Percentiles rank a stretch among this genome's conserved stretches.
phyloP scores from a whole-genome alignment of 2,329 filamentous ascomycete species.

The Cadophora gregata region DNA sequence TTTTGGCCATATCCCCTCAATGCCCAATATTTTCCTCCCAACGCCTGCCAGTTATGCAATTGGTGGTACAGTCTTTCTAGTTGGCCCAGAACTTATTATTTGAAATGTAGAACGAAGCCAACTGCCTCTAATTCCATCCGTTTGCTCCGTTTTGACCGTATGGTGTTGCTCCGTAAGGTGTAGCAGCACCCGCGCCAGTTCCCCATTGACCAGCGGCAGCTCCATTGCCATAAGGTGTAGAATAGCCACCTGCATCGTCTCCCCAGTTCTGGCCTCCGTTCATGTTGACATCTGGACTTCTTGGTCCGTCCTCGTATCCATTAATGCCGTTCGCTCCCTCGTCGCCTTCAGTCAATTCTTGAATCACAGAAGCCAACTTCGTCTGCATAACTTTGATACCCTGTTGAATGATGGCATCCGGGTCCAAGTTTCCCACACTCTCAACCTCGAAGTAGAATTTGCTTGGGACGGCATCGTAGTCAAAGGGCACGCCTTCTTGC shows the following conservation, averaged over 20 bases:
- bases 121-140: slow-evolving; percentile 38
- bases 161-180: slow-evolving; percentile 65
- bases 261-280: slow-evolving; percentile 59
- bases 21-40: slow-evolving; percentile 24
- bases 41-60: slow-evolving; percentile 34
- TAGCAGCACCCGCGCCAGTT: slow-evolving; percentile 53
- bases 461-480: slow-evolving; percentile 84
- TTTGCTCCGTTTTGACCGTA: slow-evolving; percentile 55
- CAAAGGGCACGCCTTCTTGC: slow-evolving; percentile 83
- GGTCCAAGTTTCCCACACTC: slow-evolving; percentile 83
- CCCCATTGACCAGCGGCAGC: slow-evolving; percentile 71
- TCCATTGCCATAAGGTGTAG: slow-evolving; percentile 68
- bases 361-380: slow-evolving; percentile 84
- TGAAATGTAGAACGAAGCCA: neutral
- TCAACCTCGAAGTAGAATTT: slow-evolving; percentile 96
- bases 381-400: slow-evolving; percentile 88
- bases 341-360: slow-evolving; percentile 63
- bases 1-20: slow-evolving; percentile 18
- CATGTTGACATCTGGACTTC: slow-evolving; percentile 65
- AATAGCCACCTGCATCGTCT: slow-evolving; percentile 63
- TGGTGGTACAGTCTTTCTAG: slow-evolving; percentile 30
- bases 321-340: slow-evolving; percentile 58
- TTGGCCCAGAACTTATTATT: slow-evolving; percentile 5
- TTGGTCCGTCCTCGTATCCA: slow-evolving; percentile 61
- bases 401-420: slow-evolving; percentile 86